A percentile compares a stretch with the other conserved stretches of the same genome.
These are phyloP conservation scores for Fomitiporia mediterranea DNA, from an alignment of 1,284 basidiomycete species.

Conservation along the genomic window DNA sequence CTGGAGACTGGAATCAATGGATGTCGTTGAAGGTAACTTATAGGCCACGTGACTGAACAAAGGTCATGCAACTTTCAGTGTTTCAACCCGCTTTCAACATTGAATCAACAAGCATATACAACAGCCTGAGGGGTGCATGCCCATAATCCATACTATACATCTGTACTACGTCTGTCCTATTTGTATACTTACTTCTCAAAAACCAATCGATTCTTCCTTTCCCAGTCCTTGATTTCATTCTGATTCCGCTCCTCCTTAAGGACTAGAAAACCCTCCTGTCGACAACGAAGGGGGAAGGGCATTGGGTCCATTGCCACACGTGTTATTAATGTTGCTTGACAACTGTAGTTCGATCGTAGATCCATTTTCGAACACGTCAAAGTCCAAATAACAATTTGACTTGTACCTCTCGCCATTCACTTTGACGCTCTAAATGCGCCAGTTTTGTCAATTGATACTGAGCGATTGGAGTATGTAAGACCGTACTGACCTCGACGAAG, in stretches of 20 bases:
- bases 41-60: too few relatives aligned
- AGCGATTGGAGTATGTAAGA: constrained; percentile 1
- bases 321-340: constrained; percentile 44
- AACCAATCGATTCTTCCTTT: too few relatives aligned
- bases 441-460: not conserved
- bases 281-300: constrained; percentile 57
- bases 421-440: constrained; percentile 41
- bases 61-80: too few relatives aligned
- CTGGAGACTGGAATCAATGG: not conserved
- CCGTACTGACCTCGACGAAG: constrained; percentile 44
- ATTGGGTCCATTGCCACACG: constrained; percentile 42
- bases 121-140: too few relatives aligned
- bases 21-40: too few relatives aligned
- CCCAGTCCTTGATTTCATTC: too few relatives aligned
- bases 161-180: too few relatives aligned
- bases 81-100: not conserved
- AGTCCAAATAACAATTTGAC: constrained; percentile 59
- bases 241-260: not conserved
- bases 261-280: constrained; percentile 44
- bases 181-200: too few relatives aligned
- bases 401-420: constrained; percentile 53
- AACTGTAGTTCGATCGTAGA: constrained; percentile 48
- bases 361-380: constrained; percentile 52
- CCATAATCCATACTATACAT: too few relatives aligned
- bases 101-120: not conserved